Base-by-base conservation (phyloP, 2,329 filamentous ascomycete species). In the Xylariales sp. region DNA sequence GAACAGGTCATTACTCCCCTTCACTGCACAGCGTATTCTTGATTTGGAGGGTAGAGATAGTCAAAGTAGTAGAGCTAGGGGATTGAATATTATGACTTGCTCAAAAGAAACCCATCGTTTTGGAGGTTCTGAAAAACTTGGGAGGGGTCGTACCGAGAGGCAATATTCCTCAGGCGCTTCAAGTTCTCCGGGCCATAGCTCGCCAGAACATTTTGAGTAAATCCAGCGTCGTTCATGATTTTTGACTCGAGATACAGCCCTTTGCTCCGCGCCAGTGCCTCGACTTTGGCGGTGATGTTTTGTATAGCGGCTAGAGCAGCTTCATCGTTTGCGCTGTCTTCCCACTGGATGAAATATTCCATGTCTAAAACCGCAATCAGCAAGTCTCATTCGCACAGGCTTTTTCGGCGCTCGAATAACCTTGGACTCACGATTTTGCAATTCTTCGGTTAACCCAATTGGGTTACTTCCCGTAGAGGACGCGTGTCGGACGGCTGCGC, bases 181-280 rank as follows among this genome's bases (percentile, higher is more conserved):
- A 58, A 16, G 14, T 58, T 58, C 43, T 48, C 30, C 3, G 41
- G 9, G 30, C 41, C 41, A 28, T 48, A 58, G 3, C 45, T 49
- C 1, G 16, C 43, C 39, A 59, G 43, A 23, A 59, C 56, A 23
- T 59, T 49, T 16, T 59, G 43, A 14, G 36, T 36, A 28, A 14
- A 49, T 14, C 16, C 30, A 36, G 56, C 28, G 10, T 59, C 43
- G 32, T 59, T 59, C 56, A 59, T 39, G n/a, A 59, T 16, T 14
- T 49, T 36, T 0, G 30, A n/a, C 18, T 48, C n/a, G 8, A 59
- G 43, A 23, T 36, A 39, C 8, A 49, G 41, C 4, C 28, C 43
- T 32, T 18, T 7, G 43, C 36, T 36, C 5, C 18, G 28, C 34
- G 55, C 41, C 23, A 58, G 14, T 5, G 55, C 28, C 10, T 48